Evolutionary conservation across 495 filamentous ascomycete species (phyloP).

Genomic region (Ascodesmis nigricans): DNA sequence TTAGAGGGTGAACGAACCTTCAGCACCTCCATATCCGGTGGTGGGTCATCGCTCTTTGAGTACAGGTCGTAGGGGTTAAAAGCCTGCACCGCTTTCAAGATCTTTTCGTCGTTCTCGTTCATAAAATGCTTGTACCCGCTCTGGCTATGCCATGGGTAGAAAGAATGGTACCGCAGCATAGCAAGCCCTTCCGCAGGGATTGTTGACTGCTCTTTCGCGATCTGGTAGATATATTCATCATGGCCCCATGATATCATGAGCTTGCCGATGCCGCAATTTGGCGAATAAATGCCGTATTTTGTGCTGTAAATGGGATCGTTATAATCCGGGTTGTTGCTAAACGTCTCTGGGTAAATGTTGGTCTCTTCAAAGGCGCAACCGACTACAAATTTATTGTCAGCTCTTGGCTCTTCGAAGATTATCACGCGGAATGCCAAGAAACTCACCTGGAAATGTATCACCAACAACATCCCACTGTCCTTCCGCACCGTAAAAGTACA

Average conservation of each 20-base stretch:
- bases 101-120: conserved; percentile 53
- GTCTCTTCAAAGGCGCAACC: conserved; percentile 55
- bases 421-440: background rate
- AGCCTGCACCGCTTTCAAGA: conserved; percentile 58
- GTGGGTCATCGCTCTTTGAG: conserved; percentile 66
- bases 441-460: conserved; percentile 49
- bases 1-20: conserved; percentile 28
- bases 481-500: conserved; percentile 59
- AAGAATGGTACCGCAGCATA: conserved; percentile 77
- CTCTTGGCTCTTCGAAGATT: background rate
- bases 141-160: conserved; percentile 73
- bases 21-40: conserved; percentile 49
- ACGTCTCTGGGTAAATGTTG: conserved; percentile 61
- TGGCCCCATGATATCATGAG: conserved; percentile 84
- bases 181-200: conserved; percentile 62
- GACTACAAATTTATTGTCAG: conserved; percentile 25
- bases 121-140: conserved; percentile 61
- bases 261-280: conserved; percentile 56
- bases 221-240: conserved; percentile 76
- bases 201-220: conserved; percentile 54
- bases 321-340: conserved; percentile 47
- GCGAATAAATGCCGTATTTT: conserved; percentile 53
- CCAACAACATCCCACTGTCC: conserved; percentile 90
- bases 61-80: conserved; percentile 88
- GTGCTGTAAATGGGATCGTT: conserved; percentile 43